Conservation (phyloP, 306 rosid genomes). For the Glycine tomentella region DNA sequence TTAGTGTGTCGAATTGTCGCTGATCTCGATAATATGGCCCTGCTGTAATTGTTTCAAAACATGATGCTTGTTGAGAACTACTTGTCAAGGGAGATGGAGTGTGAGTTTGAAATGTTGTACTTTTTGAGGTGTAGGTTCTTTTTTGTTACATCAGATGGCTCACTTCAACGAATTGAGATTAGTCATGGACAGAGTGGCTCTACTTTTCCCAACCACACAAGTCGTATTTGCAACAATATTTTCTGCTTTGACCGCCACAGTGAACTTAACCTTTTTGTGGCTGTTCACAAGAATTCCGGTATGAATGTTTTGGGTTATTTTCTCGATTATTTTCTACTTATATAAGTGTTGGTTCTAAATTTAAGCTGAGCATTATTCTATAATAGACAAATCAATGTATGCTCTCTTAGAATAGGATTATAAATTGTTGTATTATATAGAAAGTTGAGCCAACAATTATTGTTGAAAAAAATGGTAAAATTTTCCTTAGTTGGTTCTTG, state of each 20-base stretch:
- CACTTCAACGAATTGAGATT: slow-evolving; percentile 76
- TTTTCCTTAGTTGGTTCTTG: background rate
- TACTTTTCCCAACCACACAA: slow-evolving; percentile 51
- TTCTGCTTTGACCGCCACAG: slow-evolving; percentile 64
- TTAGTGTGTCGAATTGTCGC: background rate
- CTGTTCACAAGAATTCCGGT: slow-evolving; percentile 66
- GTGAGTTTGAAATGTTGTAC: slow-evolving; percentile 45
- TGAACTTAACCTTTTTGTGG: slow-evolving; percentile 72
- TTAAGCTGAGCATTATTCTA: slow-evolving; percentile 20
- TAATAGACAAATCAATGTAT: slow-evolving; percentile 25
- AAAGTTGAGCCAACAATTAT: background rate
- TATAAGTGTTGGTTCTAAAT: slow-evolving; percentile 23
- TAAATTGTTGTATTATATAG: background rate
- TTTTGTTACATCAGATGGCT: slow-evolving; percentile 79
- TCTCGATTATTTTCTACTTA: slow-evolving; percentile 35
- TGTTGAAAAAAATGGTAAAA: background rate
- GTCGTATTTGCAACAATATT: slow-evolving; percentile 57
- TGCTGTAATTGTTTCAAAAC: slow-evolving; percentile 29
- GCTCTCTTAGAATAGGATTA: slow-evolving; percentile 27
- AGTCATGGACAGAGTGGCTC: slow-evolving; percentile 68
- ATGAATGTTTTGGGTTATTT: slow-evolving; percentile 48
- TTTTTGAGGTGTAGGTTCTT: slow-evolving; percentile 81
- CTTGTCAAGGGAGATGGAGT: slow-evolving; percentile 28
- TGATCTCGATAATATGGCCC: slow-evolving; percentile 42
- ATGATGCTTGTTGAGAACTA: slow-evolving; percentile 38